phyloP scores from a whole-genome alignment of 495 filamentous ascomycete species.

The Thermothielavioides terrestris region DNA sequence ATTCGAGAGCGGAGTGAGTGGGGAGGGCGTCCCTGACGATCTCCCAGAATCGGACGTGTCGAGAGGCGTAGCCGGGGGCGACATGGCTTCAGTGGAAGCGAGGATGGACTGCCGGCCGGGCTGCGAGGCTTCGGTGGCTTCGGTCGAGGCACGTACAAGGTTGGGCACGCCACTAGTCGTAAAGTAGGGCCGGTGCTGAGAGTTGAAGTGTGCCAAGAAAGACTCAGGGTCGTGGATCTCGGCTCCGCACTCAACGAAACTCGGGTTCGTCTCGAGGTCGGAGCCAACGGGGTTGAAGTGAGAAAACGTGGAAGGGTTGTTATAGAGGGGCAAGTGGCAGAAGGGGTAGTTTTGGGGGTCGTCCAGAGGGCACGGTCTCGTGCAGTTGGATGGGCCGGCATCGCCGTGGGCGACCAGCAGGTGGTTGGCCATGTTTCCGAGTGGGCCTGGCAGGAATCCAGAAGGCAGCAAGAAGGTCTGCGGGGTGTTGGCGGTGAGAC shows the following conservation, averaged over 20 bases:
- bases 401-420: constrained; percentile 20
- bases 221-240: constrained; percentile 21
- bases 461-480: constrained; percentile 10
- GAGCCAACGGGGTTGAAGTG: constrained; percentile 12
- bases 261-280: constrained; percentile 10
- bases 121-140: too few species aligned
- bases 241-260: constrained; percentile 24
- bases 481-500: constrained; percentile 7
- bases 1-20: constrained; percentile 20
- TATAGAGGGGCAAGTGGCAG: constrained; percentile 22
- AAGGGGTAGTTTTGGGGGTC: constrained; percentile 19
- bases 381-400: constrained; percentile 16
- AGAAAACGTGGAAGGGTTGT: constrained; percentile 10
- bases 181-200: constrained; percentile 19
- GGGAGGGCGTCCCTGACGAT: constrained; percentile 22
- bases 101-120: background rate
- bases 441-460: constrained; percentile 6
- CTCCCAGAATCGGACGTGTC: constrained; percentile 23
- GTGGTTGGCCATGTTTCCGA: constrained; percentile 24
- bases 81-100: constrained; percentile 16
- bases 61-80: constrained; percentile 19
- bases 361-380: constrained; percentile 23
- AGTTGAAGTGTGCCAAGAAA: constrained; percentile 27
- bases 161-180: constrained; percentile 1
- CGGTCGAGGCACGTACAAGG: background rate